Evolutionary conservation across 164 flowering plant species (phyloP), one percentile per base, ranked within the genome.

Genomic region (Dillenia turbinata): DNA sequence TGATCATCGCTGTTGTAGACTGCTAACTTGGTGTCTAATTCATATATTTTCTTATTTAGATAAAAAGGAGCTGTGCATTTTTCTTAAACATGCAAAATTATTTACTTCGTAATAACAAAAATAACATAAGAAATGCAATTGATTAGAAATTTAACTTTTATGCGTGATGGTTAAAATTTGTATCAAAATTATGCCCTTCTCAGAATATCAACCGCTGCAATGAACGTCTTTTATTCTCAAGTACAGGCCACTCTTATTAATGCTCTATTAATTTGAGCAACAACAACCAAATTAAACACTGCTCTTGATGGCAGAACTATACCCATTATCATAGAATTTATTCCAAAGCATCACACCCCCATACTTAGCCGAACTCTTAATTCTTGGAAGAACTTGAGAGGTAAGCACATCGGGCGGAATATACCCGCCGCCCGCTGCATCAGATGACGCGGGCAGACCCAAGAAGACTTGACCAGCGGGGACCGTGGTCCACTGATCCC

Each of bases 401-500:
- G 12, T 40, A 2, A 69, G 56, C 14, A 54, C 57, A 10, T 54
- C 57, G 10, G 57, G 44, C 44, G 57, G 57, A 12, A 54, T 54
- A 26, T 9, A 54, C 8, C 57, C 57, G 14, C 57, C 13, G 14
- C 43, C 12, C n/a, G n/a, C n/a, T n/a, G n/a, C n/a, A 11, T 12
- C 57, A 19, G 22, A 1, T 1, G 1, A 1, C 22, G 22, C 22
- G 22, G 57, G 57, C 6, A 54, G 14, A 2, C 57, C 57, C 40
- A 54, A 26, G 64, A 63, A 63, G 9, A 69, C 54, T 59, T 52
- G 47, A 8, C 13, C 45, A 33, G 67, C 44, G 3, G 10, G 63
- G 14, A 58, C 11, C 12, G 58, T 0, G 10, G 54, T 48, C 67
- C 72, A 69, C n/a, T 57, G 43, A 3, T 59, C 59, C 72, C 67